phyloP scores from a whole-genome alignment of 352 stramenopile genomes.

The Blastocystis sp. region DNA sequence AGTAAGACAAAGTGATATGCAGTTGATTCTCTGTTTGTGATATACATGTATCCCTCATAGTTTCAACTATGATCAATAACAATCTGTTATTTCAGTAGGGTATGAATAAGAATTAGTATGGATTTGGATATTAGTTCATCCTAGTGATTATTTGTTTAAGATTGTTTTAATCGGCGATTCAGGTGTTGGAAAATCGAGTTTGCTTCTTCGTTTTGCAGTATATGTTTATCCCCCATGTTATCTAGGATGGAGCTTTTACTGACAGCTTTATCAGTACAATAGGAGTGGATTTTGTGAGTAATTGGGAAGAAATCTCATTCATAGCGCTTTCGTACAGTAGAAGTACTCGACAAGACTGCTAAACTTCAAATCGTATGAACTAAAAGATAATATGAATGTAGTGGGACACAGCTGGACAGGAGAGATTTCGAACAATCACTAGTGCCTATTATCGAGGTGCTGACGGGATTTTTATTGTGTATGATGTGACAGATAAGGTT shows the following conservation, averaged over 20 bases:
- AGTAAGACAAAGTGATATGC: constrained; percentile 4
- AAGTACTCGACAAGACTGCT: constrained; percentile 20
- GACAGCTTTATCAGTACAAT: constrained; percentile 67
- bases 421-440: constrained; percentile 71
- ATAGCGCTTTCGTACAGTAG: constrained; percentile 64
- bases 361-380: constrained; percentile 57
- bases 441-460: constrained; percentile 85
- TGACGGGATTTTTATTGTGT: constrained; percentile 86
- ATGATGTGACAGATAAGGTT: constrained; percentile 86
- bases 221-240: neutral
- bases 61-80: neutral
- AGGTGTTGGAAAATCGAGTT: constrained; percentile 66
- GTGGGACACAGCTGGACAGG: constrained; percentile 73
- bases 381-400: neutral
- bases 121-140: neutral
- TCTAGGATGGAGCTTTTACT: constrained; percentile 61
- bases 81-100: neutral
- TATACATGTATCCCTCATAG: constrained; percentile 10
- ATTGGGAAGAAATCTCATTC: neutral
- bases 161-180: constrained; percentile 67
- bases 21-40: constrained; percentile 20
- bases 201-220: constrained; percentile 66
- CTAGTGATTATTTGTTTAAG: constrained; percentile 65
- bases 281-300: constrained; percentile 64
- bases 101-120: constrained; percentile 50